Percentiles rank a stretch among this genome's conserved stretches.
phyloP scores from a whole-genome alignment of 163 green algal species.

The Scenedesmus sp. region DNA sequence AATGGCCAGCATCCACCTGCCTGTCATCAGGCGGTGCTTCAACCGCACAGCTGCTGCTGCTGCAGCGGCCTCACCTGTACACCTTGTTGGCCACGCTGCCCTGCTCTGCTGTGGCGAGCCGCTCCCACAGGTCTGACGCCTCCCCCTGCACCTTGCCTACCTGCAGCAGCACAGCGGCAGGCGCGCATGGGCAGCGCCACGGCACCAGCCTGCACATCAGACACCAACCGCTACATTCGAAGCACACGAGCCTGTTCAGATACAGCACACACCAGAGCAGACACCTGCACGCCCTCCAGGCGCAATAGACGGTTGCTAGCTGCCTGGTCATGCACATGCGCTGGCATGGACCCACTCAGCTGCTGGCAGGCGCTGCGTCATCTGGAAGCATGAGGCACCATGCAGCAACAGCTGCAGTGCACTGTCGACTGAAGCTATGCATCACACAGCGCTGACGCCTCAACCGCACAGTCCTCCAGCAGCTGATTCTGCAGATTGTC shows the following conservation, averaged over 20 bases:
- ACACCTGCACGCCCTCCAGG: neutral
- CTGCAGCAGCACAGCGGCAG: neutral
- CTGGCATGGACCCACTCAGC: no score
- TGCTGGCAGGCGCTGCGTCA: no score
- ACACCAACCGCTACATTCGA: neutral
- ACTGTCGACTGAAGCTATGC: neutral
- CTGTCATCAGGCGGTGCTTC: no score
- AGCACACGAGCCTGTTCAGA: no score
- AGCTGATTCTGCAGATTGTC: no score
- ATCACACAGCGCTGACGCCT: neutral
- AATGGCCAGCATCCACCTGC: no score
- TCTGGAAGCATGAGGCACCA: no score
- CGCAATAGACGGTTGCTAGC: no score
- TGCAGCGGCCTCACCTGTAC: slow-evolving; percentile 13
- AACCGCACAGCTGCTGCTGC: neutral
- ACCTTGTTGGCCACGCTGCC: slow-evolving; percentile 27
- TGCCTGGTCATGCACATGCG: neutral
- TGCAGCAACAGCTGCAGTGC: no score
- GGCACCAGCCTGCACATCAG: neutral
- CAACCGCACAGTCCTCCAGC: neutral
- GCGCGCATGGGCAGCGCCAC: neutral
- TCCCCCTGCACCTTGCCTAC: slow-evolving; percentile 35
- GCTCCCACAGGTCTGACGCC: slow-evolving; percentile 44
- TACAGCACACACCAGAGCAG: no score
- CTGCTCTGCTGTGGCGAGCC: slow-evolving; percentile 37